Conservation (phyloP, 192 early-diverging fungal species). For the Backusella westeae region DNA sequence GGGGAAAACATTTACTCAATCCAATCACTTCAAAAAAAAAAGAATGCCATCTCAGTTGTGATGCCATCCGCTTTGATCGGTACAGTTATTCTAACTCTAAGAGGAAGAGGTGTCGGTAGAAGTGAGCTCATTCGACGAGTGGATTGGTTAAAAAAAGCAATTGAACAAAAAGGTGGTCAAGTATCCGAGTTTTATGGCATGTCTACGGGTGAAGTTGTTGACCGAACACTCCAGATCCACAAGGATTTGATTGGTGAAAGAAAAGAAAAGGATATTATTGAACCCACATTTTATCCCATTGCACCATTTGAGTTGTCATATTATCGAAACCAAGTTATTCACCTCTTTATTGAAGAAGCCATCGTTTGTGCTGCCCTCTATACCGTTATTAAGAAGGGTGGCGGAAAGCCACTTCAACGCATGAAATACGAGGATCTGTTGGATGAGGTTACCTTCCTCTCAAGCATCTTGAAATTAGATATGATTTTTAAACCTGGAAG, state of each 20-base stretch:
- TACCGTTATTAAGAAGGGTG: slow-evolving; percentile 75
- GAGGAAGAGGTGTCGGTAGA: slow-evolving; percentile 68
- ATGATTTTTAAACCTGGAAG: slow-evolving; percentile 78
- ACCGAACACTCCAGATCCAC: slow-evolving; percentile 66
- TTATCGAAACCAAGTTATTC: slow-evolving; percentile 81
- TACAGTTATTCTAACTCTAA: slow-evolving; percentile 76
- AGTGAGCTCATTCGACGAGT: slow-evolving; percentile 74
- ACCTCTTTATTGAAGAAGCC: slow-evolving; percentile 59
- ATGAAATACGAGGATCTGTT: slow-evolving; percentile 55
- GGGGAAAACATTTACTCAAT: neutral
- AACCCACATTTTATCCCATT: slow-evolving; percentile 77
- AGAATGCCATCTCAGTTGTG: slow-evolving; percentile 74
- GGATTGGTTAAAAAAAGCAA: slow-evolving; percentile 64
- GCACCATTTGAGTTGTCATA: slow-evolving; percentile 82
- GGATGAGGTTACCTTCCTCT: slow-evolving; percentile 70
- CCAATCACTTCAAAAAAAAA: neutral
- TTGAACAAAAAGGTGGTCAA: slow-evolving; percentile 66
- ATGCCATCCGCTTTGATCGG: slow-evolving; percentile 87
- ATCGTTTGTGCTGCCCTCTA: slow-evolving; percentile 76
- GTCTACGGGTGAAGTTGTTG: slow-evolving; percentile 71
- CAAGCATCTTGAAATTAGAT: slow-evolving; percentile 72
- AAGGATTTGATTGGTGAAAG: slow-evolving; percentile 75
- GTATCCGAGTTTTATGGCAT: slow-evolving; percentile 78
- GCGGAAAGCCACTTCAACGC: slow-evolving; percentile 64
- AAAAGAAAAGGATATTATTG: slow-evolving; percentile 73